These are phyloP conservation scores for Leptomonas pyrrhocoris DNA, from an alignment of 208 protist species.

Conservation along the genomic window DNA sequence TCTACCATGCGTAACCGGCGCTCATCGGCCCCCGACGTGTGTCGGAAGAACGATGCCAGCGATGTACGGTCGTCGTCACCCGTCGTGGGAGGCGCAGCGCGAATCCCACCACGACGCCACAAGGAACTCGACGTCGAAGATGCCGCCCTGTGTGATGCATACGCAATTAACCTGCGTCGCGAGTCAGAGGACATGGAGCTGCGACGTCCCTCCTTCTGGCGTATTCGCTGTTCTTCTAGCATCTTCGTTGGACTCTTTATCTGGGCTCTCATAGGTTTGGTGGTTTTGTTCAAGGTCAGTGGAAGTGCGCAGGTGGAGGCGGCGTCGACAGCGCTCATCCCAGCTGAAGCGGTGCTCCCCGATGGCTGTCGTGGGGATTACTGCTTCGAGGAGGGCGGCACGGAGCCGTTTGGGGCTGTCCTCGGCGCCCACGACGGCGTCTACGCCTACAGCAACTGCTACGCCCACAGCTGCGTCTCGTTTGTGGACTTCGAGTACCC, in stretches of 20 bases:
- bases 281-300: slow-evolving; percentile 12
- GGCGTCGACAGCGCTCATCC: not conserved
- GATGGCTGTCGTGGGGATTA: slow-evolving; percentile 21
- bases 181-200: slow-evolving; percentile 6
- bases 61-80: not conserved
- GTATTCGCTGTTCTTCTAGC: slow-evolving; percentile 20
- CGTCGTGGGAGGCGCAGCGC: not conserved
- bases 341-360: slow-evolving; percentile 1
- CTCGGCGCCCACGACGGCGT: slow-evolving; percentile 55
- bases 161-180: slow-evolving; percentile 7
- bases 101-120: not conserved
- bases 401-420: slow-evolving; percentile 57
- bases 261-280: slow-evolving; percentile 20
- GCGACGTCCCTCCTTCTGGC: slow-evolving; percentile 4
- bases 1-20: slow-evolving; percentile 3
- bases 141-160: slow-evolving; percentile 15
- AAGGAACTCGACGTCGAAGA: slow-evolving; percentile 2
- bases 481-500: slow-evolving; percentile 27
- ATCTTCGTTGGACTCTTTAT: slow-evolving; percentile 24
- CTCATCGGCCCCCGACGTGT: no score
- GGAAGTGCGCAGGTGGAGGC: not conserved
- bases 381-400: slow-evolving; percentile 24
- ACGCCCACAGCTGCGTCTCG: slow-evolving; percentile 43
- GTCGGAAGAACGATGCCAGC: not conserved
- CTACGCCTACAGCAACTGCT: slow-evolving; percentile 76